Evolutionary conservation across 139 green algal species (phyloP).

Genomic region (Picochlorum sp.): DNA sequence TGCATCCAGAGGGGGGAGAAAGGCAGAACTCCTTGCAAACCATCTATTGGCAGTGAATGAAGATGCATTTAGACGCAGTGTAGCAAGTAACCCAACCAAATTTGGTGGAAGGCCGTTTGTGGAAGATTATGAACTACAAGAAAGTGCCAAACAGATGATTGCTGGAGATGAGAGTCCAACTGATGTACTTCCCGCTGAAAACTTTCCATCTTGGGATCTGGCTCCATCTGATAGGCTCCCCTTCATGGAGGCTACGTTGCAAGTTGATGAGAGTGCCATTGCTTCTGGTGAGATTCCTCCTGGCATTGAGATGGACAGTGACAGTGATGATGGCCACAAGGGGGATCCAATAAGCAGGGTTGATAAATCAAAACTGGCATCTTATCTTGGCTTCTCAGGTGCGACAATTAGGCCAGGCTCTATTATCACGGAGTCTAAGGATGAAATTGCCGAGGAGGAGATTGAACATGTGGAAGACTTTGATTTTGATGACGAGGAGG

Average conservation of each 20-base stretch:
- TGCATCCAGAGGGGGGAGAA: conserved; percentile 14
- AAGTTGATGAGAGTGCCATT: conserved; percentile 1
- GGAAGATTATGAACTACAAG: conserved; percentile 17
- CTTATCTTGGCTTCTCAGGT: conserved; percentile 24
- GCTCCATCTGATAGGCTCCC: conserved; percentile 24
- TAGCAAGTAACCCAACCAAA: conserved; percentile 2
- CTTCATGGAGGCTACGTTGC: conserved; percentile 30
- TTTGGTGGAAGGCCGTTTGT: conserved; percentile 19
- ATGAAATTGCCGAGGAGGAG: not conserved
- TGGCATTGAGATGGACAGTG: not conserved
- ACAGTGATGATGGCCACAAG: conserved; percentile 3
- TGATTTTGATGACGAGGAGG: not conserved
- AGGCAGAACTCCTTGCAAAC: conserved; percentile 29
- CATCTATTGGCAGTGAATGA: conserved; percentile 38
- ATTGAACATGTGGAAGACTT: not conserved
- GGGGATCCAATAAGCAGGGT: conserved; percentile 21
- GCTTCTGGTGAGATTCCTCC: conserved; percentile 1
- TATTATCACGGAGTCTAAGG: not conserved
- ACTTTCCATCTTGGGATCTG: conserved; percentile 12
- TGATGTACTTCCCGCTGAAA: not conserved
- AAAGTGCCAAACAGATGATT: not conserved
- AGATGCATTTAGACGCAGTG: conserved; percentile 19
- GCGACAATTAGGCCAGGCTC: conserved; percentile 3
- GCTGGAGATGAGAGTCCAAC: not conserved
- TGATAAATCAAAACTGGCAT: conserved; percentile 19